These are phyloP conservation scores for Fraxinus paxiana DNA, from an alignment of 305 asterid species.

Conservation along the genomic window DNA sequence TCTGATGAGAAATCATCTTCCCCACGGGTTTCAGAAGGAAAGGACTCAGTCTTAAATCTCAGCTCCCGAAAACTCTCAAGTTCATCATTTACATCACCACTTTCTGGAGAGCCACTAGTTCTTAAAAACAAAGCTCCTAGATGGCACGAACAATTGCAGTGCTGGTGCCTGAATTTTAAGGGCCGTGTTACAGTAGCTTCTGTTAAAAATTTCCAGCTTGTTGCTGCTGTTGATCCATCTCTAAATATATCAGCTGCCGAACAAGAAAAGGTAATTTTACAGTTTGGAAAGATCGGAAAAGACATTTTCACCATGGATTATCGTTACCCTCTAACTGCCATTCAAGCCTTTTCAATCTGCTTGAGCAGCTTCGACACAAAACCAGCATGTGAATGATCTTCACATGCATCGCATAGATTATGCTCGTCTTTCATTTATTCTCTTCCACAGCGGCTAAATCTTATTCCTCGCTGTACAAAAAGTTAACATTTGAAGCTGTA, in stretches of 20 bases:
- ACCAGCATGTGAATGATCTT: conserved; percentile 78
- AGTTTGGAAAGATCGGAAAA: conserved; percentile 92
- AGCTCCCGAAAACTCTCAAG: conserved; percentile 32
- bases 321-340: conserved; percentile 79
- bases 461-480: background rate
- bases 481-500: background rate
- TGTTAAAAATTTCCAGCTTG: conserved; percentile 85
- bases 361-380: conserved; percentile 93
- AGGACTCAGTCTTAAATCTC: conserved; percentile 25
- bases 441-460: background rate
- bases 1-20: conserved; percentile 31
- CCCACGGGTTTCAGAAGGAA: conserved; percentile 26
- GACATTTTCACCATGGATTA: conserved; percentile 95
- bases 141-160: conserved; percentile 92
- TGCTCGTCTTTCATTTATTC: background rate
- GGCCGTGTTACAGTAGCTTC: conserved; percentile 95
- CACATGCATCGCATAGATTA: background rate
- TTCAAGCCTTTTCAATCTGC: conserved; percentile 88
- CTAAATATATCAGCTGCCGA: conserved; percentile 53
- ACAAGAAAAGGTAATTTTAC: conserved; percentile 77
- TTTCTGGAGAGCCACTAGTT: conserved; percentile 39
- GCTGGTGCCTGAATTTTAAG: conserved; percentile 91
- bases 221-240: conserved; percentile 64
- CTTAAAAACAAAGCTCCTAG: conserved; percentile 85
- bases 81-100: conserved; percentile 1